Conservation (phyloP, 805 yeast species). For the Kodamaea fukazawae region DNA sequence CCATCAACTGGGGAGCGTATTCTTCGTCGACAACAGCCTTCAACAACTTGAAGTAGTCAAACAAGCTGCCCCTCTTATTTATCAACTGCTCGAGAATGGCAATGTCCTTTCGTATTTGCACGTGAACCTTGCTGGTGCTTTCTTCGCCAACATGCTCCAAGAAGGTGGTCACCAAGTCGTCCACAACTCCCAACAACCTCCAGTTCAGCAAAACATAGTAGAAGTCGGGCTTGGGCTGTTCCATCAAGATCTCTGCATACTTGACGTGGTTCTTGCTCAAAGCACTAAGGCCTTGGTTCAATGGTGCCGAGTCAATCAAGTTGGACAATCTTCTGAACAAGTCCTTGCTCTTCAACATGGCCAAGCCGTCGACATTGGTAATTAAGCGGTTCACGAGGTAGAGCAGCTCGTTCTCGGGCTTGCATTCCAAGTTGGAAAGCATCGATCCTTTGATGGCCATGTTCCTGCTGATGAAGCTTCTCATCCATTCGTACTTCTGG, state of each 20-base stretch:
- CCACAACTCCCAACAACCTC: constrained; percentile 35
- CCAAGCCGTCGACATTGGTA: constrained; percentile 30
- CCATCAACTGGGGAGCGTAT: constrained; percentile 16
- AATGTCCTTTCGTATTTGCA: constrained; percentile 14
- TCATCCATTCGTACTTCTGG: constrained; percentile 18
- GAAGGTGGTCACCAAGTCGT: constrained; percentile 31
- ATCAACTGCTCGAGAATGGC: constrained; percentile 15
- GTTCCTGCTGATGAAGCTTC: constrained; percentile 20
- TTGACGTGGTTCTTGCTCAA: constrained; percentile 26
- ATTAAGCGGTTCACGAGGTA: constrained; percentile 23
- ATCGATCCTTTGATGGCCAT: constrained; percentile 25
- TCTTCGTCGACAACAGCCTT: constrained; percentile 16
- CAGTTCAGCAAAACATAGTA: constrained; percentile 31
- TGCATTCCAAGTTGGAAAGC: constrained; percentile 29
- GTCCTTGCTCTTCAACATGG: constrained; percentile 26
- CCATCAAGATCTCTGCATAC: constrained; percentile 27
- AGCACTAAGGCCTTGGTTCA: constrained; percentile 18
- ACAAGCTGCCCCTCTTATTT: constrained; percentile 8
- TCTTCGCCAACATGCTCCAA: constrained; percentile 17
- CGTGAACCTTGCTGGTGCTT: constrained; percentile 5
- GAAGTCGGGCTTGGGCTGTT: constrained; percentile 17
- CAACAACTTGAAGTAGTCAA: constrained; percentile 17
- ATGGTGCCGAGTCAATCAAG: constrained; percentile 18
- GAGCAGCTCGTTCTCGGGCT: constrained; percentile 24
- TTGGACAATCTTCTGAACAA: constrained; percentile 29